A percentile compares a stretch with the other conserved stretches of the same genome.
Conservation (phyloP, 2,329 filamentous ascomycete genomes). For the Stromatinia cepivora region DNA sequence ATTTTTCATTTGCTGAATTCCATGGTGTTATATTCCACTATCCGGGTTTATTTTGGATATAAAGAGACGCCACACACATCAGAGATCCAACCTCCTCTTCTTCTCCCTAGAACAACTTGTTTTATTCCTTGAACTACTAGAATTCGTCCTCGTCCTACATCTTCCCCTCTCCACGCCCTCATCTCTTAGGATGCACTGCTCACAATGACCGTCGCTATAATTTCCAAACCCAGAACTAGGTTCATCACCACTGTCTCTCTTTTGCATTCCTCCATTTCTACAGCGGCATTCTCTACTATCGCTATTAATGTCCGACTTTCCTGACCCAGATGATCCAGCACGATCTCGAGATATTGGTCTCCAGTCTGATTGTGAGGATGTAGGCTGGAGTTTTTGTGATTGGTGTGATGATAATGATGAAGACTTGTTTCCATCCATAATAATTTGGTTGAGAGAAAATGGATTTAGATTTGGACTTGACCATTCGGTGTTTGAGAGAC, state of each 20-base stretch:
- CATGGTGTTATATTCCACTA: background rate
- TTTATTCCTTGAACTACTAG: constrained; percentile 9
- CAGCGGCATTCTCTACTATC: background rate
- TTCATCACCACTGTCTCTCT: background rate
- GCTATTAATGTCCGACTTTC: background rate
- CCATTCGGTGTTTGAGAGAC: background rate
- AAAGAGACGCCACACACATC: background rate
- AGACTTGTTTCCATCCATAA: constrained; percentile 12
- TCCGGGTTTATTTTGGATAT: background rate
- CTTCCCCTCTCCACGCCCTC: constrained; percentile 10
- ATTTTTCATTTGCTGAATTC: background rate
- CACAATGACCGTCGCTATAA: background rate
- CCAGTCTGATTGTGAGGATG: constrained; percentile 15
- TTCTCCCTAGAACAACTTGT: constrained; percentile 8
- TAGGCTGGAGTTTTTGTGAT: constrained; percentile 3
- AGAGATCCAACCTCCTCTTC: constrained; percentile 6
- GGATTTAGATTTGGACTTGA: constrained; percentile 1
- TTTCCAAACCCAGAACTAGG: background rate
- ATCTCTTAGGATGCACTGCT: background rate
- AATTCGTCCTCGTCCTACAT: constrained; percentile 18
- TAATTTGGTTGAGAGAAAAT: constrained; percentile 14
- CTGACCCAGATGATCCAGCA: background rate
- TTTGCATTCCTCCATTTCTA: background rate
- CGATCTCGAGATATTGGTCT: background rate
- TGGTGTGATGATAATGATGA: background rate